Percentiles rank a stretch among this genome's conserved stretches.
phyloP scores from a whole-genome alignment of 164 flowering plant genomes.

The Berberis thunbergii region DNA sequence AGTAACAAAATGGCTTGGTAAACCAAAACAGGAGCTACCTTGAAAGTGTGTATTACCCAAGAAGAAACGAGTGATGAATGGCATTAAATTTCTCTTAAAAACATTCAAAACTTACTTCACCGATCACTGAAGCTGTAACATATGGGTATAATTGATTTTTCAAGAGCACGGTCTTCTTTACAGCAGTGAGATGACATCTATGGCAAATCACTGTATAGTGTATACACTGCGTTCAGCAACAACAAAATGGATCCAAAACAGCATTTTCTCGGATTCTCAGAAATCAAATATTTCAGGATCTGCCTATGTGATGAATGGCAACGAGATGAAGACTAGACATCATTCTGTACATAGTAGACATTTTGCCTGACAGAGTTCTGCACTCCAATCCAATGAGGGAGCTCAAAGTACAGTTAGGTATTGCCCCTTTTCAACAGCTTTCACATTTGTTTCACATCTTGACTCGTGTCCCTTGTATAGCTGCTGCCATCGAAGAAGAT shows the following conservation, averaged over 20 bases:
- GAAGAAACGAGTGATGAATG: no score
- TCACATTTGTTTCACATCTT: conserved; percentile 7
- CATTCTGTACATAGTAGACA: not conserved
- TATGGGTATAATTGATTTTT: conserved; percentile 4
- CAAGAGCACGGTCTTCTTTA: conserved; percentile 17
- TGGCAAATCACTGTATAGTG: conserved; percentile 17
- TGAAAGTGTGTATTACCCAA: no score
- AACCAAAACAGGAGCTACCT: no score
- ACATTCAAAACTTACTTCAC: not conserved
- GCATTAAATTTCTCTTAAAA: no score
- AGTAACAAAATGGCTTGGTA: no score
- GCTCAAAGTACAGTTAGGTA: no score
- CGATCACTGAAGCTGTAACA: conserved; percentile 8
- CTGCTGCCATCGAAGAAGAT: conserved; percentile 75
- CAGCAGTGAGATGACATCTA: conserved; percentile 12
- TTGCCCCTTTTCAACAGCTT: not conserved
- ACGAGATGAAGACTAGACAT: not conserved
- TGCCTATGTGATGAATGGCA: not conserved
- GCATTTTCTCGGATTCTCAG: conserved; percentile 5
- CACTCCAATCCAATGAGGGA: conserved; percentile 3
- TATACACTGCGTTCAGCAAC: conserved; percentile 12
- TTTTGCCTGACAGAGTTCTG: not conserved
- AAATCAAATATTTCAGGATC: not conserved
- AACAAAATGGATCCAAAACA: conserved; percentile 4
- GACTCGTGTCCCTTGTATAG: conserved; percentile 47